These are phyloP conservation scores for Claviceps paspali DNA, from an alignment of 2,329 filamentous ascomycete species.

Conservation along the genomic window DNA sequence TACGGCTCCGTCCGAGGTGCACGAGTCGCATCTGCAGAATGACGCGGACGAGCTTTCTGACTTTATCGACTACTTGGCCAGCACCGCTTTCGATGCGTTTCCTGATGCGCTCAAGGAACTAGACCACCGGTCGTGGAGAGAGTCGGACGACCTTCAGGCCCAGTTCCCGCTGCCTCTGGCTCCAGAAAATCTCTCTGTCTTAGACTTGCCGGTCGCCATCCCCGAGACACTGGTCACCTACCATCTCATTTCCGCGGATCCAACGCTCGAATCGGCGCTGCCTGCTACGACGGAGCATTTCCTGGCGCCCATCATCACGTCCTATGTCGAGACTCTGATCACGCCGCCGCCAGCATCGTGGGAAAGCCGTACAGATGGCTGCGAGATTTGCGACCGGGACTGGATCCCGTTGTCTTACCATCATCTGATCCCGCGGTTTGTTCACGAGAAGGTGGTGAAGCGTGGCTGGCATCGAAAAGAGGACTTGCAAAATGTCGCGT, in stretches of 20 bases:
- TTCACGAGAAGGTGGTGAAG: conserved; percentile 63
- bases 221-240: conserved; percentile 56
- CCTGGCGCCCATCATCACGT: conserved; percentile 44
- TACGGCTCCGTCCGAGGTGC: not conserved
- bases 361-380: conserved; percentile 39
- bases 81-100: conserved; percentile 51
- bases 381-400: conserved; percentile 62
- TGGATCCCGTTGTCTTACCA: conserved; percentile 72
- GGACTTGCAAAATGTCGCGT: conserved; percentile 65
- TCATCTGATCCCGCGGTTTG: conserved; percentile 66
- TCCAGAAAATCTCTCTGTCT: conserved; percentile 31
- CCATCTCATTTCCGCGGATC: conserved; percentile 35
- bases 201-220: conserved; percentile 39
- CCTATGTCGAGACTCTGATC: conserved; percentile 43
- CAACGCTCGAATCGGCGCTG: conserved; percentile 16
- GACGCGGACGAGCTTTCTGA: conserved; percentile 57
- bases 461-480: conserved; percentile 66
- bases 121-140: conserved; percentile 38
- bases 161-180: conserved; percentile 44
- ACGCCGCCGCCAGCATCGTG: conserved; percentile 49
- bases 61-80: conserved; percentile 66
- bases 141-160: conserved; percentile 27
- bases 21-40: conserved; percentile 1
- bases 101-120: conserved; percentile 46
- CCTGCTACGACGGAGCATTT: conserved; percentile 34